These are phyloP conservation scores for bread wheat (Triticum aestivum) DNA, from an alignment of 176 grass and related monocot species.

Conservation along the genomic window IWGSC_CS_RefSeq_v2.1 NC_057802.1:357247478-357247977, in stretches of 20 bases:
- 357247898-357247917: background rate
- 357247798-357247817: background rate
- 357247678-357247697: conserved; percentile 1
- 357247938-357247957: background rate
- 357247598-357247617: conserved; percentile 40
- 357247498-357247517: conserved; percentile 67
- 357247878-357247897: background rate
- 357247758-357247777: background rate
- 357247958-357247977: background rate
- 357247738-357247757: background rate
- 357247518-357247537: conserved; percentile 50
- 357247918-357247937: background rate
- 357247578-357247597: conserved; percentile 59
- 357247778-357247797: background rate
- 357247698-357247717: background rate
- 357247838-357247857: no score
- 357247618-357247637: conserved; percentile 9
- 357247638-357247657: conserved; percentile 1
- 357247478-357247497: conserved; percentile 74
- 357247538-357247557: conserved; percentile 58
- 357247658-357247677: background rate
- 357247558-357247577: conserved; percentile 44
- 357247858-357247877: background rate
- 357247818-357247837: no score
- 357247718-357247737: conserved; percentile 14